Evolutionary conservation across 1,284 basidiomycete genomes (phyloP).

Genomic region (Sporisorium sorghi): DNA sequence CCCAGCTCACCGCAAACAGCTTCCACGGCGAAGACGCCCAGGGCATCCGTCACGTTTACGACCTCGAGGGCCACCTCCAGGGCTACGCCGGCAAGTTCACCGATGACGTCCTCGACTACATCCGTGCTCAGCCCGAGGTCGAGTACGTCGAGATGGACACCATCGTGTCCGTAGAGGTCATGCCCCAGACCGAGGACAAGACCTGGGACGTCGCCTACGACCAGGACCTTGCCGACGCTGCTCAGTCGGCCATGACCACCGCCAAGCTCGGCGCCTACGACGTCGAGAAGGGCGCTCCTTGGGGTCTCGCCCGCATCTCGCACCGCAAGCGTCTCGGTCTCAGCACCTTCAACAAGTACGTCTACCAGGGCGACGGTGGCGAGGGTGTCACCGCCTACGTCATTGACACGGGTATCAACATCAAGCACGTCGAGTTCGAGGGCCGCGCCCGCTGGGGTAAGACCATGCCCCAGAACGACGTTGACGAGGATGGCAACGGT

Average conservation of each 20-base stretch:
- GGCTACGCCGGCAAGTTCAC: constrained; percentile 91
- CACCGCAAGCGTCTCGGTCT: constrained; percentile 84
- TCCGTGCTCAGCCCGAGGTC: constrained; percentile 89
- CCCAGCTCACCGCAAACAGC: constrained; percentile 54
- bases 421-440: constrained; percentile 86
- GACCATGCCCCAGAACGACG: constrained; percentile 75
- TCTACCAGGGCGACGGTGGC: constrained; percentile 80
- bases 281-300: constrained; percentile 83
- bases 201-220: constrained; percentile 69
- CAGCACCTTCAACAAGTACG: constrained; percentile 87
- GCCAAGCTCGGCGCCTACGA: constrained; percentile 52
- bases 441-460: constrained; percentile 76
- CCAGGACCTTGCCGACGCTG: constrained; percentile 77
- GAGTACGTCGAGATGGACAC: constrained; percentile 88
- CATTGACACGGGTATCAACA: constrained; percentile 85
- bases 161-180: constrained; percentile 61
- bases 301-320: constrained; percentile 96
- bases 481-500: constrained; percentile 79
- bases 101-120: constrained; percentile 78
- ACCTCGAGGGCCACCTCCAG: constrained; percentile 71
- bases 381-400: constrained; percentile 88
- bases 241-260: constrained; percentile 65
- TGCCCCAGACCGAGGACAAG: constrained; percentile 60
- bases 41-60: constrained; percentile 64
- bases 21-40: constrained; percentile 53